A percentile compares a stretch with the other conserved stretches of the same genome.
Evolutionary conservation across 768 basidiomycete species (phyloP).

Genomic region (Suillus weaverae): DNA sequence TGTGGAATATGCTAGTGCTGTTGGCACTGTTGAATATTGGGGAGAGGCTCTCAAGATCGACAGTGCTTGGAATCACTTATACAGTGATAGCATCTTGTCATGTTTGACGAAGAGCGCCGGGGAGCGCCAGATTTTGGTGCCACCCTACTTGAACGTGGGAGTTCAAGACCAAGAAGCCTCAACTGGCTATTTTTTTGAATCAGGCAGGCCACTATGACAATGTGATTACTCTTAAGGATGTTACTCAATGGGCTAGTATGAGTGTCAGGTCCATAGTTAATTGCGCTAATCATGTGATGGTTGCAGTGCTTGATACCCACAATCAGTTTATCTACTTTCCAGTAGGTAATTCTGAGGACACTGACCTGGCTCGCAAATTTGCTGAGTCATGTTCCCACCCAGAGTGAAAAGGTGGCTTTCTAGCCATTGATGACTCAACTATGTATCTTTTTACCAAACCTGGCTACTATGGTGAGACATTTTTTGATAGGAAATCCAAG

Average conservation of each 20-base stretch:
- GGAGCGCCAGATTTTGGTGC: too few species aligned
- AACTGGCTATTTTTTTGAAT: not conserved
- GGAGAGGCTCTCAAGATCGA: too few species aligned
- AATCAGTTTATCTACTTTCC: slow-evolving; percentile 9
- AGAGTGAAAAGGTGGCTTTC: too few species aligned
- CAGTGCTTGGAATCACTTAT: too few species aligned
- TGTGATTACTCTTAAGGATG: slow-evolving; percentile 11
- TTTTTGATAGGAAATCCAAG: slow-evolving; percentile 18
- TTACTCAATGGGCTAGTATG: slow-evolving; percentile 15
- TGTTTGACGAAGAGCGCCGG: too few species aligned
- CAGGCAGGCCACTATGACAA: slow-evolving; percentile 8
- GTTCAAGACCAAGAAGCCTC: too few species aligned
- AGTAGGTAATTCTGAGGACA: not conserved
- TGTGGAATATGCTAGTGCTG: too few species aligned
- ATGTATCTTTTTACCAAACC: slow-evolving; percentile 13
- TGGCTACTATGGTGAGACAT: not conserved
- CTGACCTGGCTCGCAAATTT: slow-evolving; percentile 35
- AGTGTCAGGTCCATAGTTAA: slow-evolving; percentile 18
- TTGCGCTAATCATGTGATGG: slow-evolving; percentile 18
- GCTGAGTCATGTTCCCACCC: slow-evolving; percentile 17
- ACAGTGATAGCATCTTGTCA: too few species aligned
- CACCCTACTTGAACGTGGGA: too few species aligned
- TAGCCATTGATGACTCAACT: slow-evolving; percentile 20
- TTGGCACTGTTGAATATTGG: too few species aligned
- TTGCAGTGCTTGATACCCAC: slow-evolving; percentile 15